Percentiles rank a stretch among this genome's conserved stretches.
These are phyloP conservation scores for Excoecaria cochinchinensis DNA, from an alignment of 345 rosid genomes.

Conservation along the genomic window DNA sequence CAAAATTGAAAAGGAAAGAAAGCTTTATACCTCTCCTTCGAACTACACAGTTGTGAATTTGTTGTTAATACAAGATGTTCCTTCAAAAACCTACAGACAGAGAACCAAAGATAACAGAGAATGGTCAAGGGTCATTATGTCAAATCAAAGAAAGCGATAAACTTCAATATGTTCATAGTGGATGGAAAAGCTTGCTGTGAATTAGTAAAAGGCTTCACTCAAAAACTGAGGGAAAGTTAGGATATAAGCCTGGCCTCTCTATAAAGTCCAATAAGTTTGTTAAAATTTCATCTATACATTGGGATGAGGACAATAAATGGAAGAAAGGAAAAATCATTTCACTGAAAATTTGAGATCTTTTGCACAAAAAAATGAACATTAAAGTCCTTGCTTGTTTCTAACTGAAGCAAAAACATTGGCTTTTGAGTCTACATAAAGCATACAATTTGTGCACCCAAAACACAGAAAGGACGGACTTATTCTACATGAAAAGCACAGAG, in stretches of 20 bases:
- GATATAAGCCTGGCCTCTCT: background rate
- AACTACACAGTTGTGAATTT: conserved; percentile 90
- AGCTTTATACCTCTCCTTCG: conserved; percentile 76
- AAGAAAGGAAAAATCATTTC: background rate
- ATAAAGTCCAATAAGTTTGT: background rate
- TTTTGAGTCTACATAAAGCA: background rate
- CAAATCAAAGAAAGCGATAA: background rate
- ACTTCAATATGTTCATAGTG: background rate
- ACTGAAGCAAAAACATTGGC: background rate
- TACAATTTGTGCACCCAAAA: background rate
- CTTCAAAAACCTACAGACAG: conserved; percentile 73
- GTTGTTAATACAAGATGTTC: conserved; percentile 92
- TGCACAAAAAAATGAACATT: background rate
- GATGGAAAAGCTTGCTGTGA: background rate
- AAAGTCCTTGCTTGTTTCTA: background rate
- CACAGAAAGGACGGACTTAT: background rate
- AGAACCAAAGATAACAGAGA: conserved; percentile 7
- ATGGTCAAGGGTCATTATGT: background rate
- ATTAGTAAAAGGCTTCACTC: background rate
- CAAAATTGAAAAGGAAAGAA: conserved; percentile 1
- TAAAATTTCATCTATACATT: background rate
- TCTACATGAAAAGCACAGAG: background rate
- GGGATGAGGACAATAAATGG: background rate
- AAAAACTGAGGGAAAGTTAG: background rate
- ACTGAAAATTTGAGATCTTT: background rate